These are phyloP conservation scores for Henningerozyma blattae DNA, from an alignment of 805 yeast genomes.

Conservation along the genomic window DNA sequence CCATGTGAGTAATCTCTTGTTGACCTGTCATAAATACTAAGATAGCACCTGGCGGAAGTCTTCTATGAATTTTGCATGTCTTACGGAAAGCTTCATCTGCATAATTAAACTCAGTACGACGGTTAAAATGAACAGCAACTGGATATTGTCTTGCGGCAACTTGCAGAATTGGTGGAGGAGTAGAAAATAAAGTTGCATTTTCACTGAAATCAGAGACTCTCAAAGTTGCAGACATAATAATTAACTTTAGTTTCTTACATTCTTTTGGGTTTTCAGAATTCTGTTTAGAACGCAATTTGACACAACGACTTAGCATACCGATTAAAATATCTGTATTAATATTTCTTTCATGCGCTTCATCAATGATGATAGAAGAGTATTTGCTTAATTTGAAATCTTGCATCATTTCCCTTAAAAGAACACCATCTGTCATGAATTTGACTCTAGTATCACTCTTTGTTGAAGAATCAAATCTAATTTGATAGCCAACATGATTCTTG, in stretches of 20 bases:
- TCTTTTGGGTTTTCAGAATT: constrained; percentile 34
- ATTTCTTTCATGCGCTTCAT: constrained; percentile 97
- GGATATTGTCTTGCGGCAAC: constrained; percentile 93
- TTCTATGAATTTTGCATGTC: constrained; percentile 73
- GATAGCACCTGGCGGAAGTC: constrained; percentile 89
- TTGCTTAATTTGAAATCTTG: constrained; percentile 67
- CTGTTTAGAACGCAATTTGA: constrained; percentile 53
- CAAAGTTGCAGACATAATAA: constrained; percentile 95
- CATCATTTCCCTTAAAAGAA: constrained; percentile 85
- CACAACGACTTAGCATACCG: constrained; percentile 85
- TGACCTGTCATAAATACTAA: constrained; percentile 90
- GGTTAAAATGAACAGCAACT: constrained; percentile 81
- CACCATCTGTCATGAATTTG: constrained; percentile 94
- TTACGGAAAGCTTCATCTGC: constrained; percentile 78
- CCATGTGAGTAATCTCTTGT: constrained; percentile 73
- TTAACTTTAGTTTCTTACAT: constrained; percentile 57
- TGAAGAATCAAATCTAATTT: constrained; percentile 69
- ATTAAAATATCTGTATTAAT: constrained; percentile 91
- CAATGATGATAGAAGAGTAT: constrained; percentile 81
- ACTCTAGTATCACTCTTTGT: constrained; percentile 53
- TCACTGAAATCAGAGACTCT: constrained; percentile 90
- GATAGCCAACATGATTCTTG: constrained; percentile 61
- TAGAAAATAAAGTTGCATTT: constrained; percentile 51
- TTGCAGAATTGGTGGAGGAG: constrained; percentile 76
- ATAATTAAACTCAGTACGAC: constrained; percentile 66